Conservation (phyloP, 208 protist species). For the Leishmania turanica region DNA sequence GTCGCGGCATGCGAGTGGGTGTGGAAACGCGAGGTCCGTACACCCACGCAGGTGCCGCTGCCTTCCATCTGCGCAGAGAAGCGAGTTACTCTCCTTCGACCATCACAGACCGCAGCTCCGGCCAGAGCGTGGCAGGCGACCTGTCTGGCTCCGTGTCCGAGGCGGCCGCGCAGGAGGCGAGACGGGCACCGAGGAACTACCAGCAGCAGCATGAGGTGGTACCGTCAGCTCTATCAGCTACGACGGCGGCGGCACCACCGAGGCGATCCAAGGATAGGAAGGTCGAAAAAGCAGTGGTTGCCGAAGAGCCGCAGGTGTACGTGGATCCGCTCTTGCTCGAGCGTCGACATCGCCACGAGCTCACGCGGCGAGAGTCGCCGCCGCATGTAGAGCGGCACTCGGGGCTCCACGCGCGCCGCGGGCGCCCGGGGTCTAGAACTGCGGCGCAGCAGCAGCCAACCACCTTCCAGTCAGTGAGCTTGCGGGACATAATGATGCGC, state of each 20-base stretch:
- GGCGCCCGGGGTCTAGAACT: not conserved
- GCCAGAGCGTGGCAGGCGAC: conserved; percentile 2
- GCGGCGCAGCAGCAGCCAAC: not conserved
- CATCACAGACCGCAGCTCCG: conserved; percentile 2
- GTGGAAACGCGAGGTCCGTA: not conserved
- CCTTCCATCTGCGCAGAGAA: not conserved
- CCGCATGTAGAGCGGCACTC: not conserved
- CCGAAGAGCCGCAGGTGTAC: conserved; percentile 23
- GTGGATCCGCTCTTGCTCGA: conserved; percentile 28
- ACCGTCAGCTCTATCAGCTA: not conserved
- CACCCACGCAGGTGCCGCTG: not conserved
- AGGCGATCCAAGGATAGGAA: not conserved
- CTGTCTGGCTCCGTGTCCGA: not conserved
- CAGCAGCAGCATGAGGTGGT: not conserved
- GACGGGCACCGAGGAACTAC: not conserved
- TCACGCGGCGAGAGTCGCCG: conserved; percentile 8
- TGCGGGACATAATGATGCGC: conserved; percentile 26
- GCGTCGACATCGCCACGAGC: conserved; percentile 24
- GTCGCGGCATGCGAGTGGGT: not conserved
- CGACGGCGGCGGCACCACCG: not conserved
- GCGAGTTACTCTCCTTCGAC: conserved; percentile 2
- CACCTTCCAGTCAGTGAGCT: conserved; percentile 11
- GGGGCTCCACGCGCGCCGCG: not conserved
- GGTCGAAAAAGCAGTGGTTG: not conserved
- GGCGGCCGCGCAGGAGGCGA: not conserved